Evolutionary conservation across 1,139 yeast species (phyloP).

Genomic region (Taphrina communis): DNA sequence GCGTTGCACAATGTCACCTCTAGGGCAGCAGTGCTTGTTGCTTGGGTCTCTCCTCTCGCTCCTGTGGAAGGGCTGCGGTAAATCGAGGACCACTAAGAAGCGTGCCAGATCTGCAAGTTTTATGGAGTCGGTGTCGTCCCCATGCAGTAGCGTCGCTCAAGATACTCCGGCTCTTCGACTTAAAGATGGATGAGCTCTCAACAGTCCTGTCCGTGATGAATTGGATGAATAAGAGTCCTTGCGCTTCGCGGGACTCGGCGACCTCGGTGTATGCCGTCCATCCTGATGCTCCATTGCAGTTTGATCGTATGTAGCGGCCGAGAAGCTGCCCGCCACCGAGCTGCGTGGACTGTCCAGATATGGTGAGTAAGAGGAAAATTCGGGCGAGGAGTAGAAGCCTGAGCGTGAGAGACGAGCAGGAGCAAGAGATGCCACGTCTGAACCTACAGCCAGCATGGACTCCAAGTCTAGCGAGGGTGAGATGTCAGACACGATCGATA

Average conservation of each 20-base stretch:
- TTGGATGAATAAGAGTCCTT: background rate
- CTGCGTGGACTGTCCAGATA: conserved; percentile 23
- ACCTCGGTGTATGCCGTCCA: background rate
- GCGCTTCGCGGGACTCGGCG: conserved; percentile 10
- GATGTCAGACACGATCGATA: conserved; percentile 16
- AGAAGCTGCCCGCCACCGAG: conserved; percentile 5
- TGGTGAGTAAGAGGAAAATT: conserved; percentile 21
- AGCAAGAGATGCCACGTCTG: background rate
- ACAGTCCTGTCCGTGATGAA: conserved; percentile 4
- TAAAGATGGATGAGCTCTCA: background rate
- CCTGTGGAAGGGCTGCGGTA: too few species aligned
- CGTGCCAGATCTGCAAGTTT: too few species aligned
- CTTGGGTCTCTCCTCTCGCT: too few species aligned
- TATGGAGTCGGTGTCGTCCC: too few species aligned
- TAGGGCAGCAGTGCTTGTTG: too few species aligned
- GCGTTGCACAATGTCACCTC: too few species aligned
- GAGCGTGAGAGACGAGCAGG: background rate
- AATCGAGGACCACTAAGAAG: too few species aligned
- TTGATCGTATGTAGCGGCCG: background rate
- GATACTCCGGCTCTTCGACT: background rate
- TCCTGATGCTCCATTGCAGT: background rate
- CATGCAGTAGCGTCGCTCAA: background rate
- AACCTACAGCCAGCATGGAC: conserved; percentile 13
- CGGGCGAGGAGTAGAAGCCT: conserved; percentile 5
- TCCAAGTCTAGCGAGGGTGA: conserved; percentile 21